A percentile compares a stretch with the other conserved stretches of the same genome.
Conservation (phyloP, 805 yeast genomes). For the Wickerhamiella shivajii region DNA sequence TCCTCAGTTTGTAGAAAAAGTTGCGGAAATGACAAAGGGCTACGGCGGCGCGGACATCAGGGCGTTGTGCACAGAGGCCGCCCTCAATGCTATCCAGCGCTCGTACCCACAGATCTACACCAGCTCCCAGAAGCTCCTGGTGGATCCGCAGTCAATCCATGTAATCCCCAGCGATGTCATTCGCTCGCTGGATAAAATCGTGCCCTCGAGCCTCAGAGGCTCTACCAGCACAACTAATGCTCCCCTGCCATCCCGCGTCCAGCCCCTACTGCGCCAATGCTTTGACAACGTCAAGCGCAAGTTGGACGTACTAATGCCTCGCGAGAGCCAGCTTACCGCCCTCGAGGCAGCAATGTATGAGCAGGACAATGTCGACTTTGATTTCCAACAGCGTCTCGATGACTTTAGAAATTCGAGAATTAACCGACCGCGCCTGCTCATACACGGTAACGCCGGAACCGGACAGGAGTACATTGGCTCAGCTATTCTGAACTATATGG, state of each 20-base stretch:
- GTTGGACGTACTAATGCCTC: constrained; percentile 49
- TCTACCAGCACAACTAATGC: constrained; percentile 48
- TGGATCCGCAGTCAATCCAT: constrained; percentile 54
- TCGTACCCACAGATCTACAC: constrained; percentile 85
- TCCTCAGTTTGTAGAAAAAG: constrained; percentile 40
- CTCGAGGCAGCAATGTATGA: constrained; percentile 57
- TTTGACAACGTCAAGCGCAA: constrained; percentile 33
- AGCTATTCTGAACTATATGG: constrained; percentile 68
- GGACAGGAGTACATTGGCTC: constrained; percentile 80
- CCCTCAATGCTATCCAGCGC: constrained; percentile 79
- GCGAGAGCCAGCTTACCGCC: constrained; percentile 35
- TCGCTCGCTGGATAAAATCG: constrained; percentile 68
- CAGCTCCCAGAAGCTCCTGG: constrained; percentile 53
- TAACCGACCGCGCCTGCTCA: constrained; percentile 66
- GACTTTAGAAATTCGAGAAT: constrained; percentile 42
- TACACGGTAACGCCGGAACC: constrained; percentile 60
- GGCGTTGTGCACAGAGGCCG: constrained; percentile 92
- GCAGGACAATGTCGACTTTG: constrained; percentile 34
- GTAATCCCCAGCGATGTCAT: constrained; percentile 77
- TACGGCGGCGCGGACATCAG: constrained; percentile 96
- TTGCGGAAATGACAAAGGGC: constrained; percentile 79
- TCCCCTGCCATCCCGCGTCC: constrained; percentile 63
- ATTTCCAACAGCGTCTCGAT: constrained; percentile 54
- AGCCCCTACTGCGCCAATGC: constrained; percentile 44
- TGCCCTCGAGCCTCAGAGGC: constrained; percentile 86